Base-by-base conservation (phyloP, 2,329 filamentous ascomycete genomes). In the Fusarium sp. region DNA sequence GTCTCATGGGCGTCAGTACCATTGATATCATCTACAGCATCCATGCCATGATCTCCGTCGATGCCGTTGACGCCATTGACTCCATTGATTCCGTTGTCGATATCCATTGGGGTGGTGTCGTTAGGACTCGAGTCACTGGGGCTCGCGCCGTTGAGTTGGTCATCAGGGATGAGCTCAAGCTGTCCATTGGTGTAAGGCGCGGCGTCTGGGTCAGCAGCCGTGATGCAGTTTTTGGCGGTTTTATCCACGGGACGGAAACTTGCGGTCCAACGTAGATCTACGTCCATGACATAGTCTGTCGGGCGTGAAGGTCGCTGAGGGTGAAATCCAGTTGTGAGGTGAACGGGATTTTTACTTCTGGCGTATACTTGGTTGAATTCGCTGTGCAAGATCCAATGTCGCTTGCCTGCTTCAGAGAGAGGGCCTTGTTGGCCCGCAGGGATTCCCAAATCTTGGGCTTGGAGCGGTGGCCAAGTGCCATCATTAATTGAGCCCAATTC, bases 401-500 rank as follows among this genome's bases (percentile, higher is more conserved):
- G 64, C 35, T 64, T 58, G n/a, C 64, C 57, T 7, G 61, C 53
- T 28, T 60, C 68, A 22, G 65, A 53, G 22, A 69, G 53, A 39
- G 63, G 46, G 6, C 58, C 47, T 29, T 68, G 52, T 7, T 69
- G 59, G 12, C 59, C 49, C 22, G 53, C 19, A 10, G 69, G 49
- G 47, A 74, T 58, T 13, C 72, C 75, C 41, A 76, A 69, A 60
- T 76, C 75, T 13, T 69, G 67, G n/a, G 70, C 61, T 32, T 81
- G 78, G 12, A 80, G 69, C 0, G 85, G 85, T 4, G 85, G 85
- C 85, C 85, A 87, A 34, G 75, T 75, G 10, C 75, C 73, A 50
- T 80, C 78, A 40, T 79, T 79, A 6, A 79, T 79, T 8, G 83
- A 80, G 66, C 84, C 82, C 13, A 87, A 72, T 66, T 87, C 83